Conservation (phyloP, 2,329 filamentous ascomycete species). For the Beauveria sp. region DNA sequence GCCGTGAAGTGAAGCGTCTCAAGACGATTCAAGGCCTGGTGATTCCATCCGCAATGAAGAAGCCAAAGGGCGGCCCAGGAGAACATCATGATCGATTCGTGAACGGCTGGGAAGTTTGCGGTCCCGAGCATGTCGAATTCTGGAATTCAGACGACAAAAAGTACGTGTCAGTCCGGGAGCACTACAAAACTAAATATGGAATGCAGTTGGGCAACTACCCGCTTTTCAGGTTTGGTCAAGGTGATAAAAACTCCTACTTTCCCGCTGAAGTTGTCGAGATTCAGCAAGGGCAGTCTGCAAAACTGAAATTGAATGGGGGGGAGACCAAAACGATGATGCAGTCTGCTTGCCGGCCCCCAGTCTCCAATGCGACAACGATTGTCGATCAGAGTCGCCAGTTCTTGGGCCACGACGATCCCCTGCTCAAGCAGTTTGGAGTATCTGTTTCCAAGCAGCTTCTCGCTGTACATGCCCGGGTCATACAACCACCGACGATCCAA, state of each 20-base stretch:
- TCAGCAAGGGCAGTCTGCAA: conserved; percentile 55
- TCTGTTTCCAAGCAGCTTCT: conserved; percentile 54
- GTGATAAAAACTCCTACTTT: conserved; percentile 51
- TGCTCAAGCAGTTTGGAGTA: conserved; percentile 54
- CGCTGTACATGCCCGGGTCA: conserved; percentile 64
- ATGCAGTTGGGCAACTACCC: conserved; percentile 37
- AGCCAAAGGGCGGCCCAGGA: conserved; percentile 9
- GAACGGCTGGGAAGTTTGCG: conserved; percentile 21
- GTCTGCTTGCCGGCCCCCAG: conserved; percentile 62
- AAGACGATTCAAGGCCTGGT: conserved; percentile 25
- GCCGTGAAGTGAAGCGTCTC: conserved; percentile 22
- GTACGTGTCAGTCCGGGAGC: conserved; percentile 34
- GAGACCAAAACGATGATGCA: conserved; percentile 64
- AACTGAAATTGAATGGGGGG: conserved; percentile 46
- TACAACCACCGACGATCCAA: conserved; percentile 50
- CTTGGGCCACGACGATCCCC: conserved; percentile 48
- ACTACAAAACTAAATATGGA: conserved; percentile 35
- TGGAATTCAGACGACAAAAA: conserved; percentile 21
- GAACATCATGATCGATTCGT: conserved; percentile 19
- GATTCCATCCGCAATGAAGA: conserved; percentile 16
- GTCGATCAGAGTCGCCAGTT: conserved; percentile 46
- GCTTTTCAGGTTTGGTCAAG: conserved; percentile 58
- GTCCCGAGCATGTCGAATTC: conserved; percentile 26
- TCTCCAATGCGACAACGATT: conserved; percentile 60
- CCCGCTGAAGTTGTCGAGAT: conserved; percentile 61